Percentiles rank a stretch among this genome's conserved stretches.
phyloP scores from a whole-genome alignment of 1,139 yeast species.

The Nakaseomyces bracarensis region DNA sequence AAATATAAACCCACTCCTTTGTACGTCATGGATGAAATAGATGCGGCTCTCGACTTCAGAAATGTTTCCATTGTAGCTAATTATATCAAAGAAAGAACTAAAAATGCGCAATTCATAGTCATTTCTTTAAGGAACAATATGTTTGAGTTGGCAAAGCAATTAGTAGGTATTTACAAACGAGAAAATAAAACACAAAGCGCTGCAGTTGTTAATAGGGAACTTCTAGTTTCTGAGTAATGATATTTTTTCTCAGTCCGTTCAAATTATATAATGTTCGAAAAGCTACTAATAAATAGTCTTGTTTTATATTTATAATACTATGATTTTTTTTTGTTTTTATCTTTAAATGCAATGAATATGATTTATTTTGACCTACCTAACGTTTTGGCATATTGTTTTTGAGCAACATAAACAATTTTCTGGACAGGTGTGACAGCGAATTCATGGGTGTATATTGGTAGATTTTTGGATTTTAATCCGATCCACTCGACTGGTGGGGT shows the following conservation, averaged over 20 bases:
- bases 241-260: too few relatives aligned
- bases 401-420: constrained; percentile 57
- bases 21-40: constrained; percentile 98
- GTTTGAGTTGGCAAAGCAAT: constrained; percentile 91
- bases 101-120: constrained; percentile 93
- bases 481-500: constrained; percentile 98
- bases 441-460: constrained; percentile 84
- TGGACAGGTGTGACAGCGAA: constrained; percentile 66
- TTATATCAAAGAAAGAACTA: constrained; percentile 89
- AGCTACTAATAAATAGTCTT: too few relatives aligned
- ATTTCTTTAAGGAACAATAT: constrained; percentile 91
- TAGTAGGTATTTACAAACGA: constrained; percentile 93
- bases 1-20: constrained; percentile 95
- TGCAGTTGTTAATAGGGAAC: constrained; percentile 59
- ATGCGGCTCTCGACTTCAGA: constrained; percentile 95
- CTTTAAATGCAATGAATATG: too few relatives aligned
- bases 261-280: too few relatives aligned
- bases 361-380: constrained; percentile 30
- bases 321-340: background rate
- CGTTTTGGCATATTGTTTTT: constrained; percentile 35
- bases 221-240: constrained; percentile 13
- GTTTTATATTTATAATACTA: background rate
- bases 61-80: constrained; percentile 97
- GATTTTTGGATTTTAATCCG: constrained; percentile 76
- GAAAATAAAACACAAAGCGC: constrained; percentile 85